Conservation (phyloP, 768 basidiomycete species). For the Lactifluus hygrophoroides region DNA sequence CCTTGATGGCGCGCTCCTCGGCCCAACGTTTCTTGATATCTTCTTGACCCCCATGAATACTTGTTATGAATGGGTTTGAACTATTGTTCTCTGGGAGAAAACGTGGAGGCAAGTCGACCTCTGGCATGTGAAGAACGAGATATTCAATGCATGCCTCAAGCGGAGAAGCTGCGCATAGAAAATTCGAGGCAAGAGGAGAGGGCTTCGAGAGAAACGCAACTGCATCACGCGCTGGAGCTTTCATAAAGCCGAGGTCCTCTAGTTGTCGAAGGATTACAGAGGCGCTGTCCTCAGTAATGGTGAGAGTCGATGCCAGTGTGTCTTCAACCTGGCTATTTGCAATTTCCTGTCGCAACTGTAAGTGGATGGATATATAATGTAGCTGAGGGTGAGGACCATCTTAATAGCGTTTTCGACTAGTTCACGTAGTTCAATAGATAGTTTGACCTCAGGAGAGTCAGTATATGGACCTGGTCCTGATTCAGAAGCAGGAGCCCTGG, state of each 20-base stretch:
- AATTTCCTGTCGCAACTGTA: conserved; percentile 35
- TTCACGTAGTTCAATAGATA: conserved; percentile 69
- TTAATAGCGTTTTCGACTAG: conserved; percentile 75
- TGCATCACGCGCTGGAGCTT: conserved; percentile 41
- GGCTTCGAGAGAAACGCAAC: conserved; percentile 48
- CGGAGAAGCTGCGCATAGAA: conserved; percentile 50
- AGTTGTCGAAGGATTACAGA: conserved; percentile 47
- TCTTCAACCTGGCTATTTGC: conserved; percentile 41
- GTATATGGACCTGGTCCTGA: conserved; percentile 33
- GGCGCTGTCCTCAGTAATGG: conserved; percentile 37
- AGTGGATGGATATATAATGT: background rate
- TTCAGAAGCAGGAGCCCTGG: conserved; percentile 6
- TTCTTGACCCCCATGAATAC: conserved; percentile 51
- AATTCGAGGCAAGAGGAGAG: conserved; percentile 49
- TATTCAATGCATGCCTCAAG: conserved; percentile 80
- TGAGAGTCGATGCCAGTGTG: conserved; percentile 24
- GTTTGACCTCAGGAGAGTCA: conserved; percentile 66
- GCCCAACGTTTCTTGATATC: conserved; percentile 70
- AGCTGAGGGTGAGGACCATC: conserved; percentile 37
- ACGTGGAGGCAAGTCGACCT: conserved; percentile 74
- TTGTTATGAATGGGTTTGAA: conserved; percentile 60
- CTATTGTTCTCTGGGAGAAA: conserved; percentile 60
- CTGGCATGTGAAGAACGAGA: conserved; percentile 73
- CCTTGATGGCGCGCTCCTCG: conserved; percentile 70
- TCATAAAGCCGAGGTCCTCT: conserved; percentile 56